Conservation (phyloP, 768 basidiomycete species). For the Coprinopsis cinerea region DNA sequence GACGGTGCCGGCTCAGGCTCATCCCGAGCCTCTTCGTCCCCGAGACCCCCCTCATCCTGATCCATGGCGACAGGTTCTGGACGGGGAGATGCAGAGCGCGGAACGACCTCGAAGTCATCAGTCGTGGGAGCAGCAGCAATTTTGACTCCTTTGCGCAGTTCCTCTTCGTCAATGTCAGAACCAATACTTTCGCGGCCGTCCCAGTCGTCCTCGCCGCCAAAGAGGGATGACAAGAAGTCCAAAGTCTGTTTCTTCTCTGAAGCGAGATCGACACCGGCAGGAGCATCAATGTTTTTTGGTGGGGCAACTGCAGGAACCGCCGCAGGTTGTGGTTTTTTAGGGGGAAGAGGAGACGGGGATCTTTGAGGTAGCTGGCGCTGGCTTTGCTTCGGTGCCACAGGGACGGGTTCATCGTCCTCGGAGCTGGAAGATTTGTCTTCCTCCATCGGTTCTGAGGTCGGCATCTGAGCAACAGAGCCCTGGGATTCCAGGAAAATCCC, state of each 20-base stretch:
- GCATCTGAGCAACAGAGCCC: slow-evolving; percentile 17
- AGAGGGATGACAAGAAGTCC: slow-evolving; percentile 46
- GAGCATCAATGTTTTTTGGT: slow-evolving; percentile 6
- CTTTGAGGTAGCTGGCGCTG: slow-evolving; percentile 2
- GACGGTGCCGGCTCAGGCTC: slow-evolving; percentile 9
- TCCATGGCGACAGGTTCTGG: slow-evolving; percentile 2
- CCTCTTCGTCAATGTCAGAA: slow-evolving; percentile 48
- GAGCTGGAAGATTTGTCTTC: slow-evolving; percentile 12
- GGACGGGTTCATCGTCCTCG: slow-evolving; percentile 4
- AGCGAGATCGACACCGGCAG: slow-evolving; percentile 27
- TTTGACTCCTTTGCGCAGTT: slow-evolving; percentile 20
- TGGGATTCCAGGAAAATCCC: slow-evolving; percentile 58
- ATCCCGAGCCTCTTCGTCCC: slow-evolving; percentile 9
- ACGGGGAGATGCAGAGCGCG: slow-evolving; percentile 15
- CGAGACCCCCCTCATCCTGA: slow-evolving; percentile 10
- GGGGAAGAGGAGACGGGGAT: background rate
- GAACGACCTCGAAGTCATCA: slow-evolving; percentile 31
- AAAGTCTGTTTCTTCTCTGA: slow-evolving; percentile 43
- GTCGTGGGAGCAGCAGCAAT: slow-evolving; percentile 20
- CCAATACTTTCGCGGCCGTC: slow-evolving; percentile 50
- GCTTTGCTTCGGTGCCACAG: slow-evolving; percentile 14
- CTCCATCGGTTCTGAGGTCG: slow-evolving; percentile 5
- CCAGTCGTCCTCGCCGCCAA: slow-evolving; percentile 53
- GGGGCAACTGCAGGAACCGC: background rate
- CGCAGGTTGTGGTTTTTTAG: slow-evolving; percentile 5